Evolutionary conservation across 371 early-diverging fungal species (phyloP).

Genomic region (Mortierella sp.): DNA sequence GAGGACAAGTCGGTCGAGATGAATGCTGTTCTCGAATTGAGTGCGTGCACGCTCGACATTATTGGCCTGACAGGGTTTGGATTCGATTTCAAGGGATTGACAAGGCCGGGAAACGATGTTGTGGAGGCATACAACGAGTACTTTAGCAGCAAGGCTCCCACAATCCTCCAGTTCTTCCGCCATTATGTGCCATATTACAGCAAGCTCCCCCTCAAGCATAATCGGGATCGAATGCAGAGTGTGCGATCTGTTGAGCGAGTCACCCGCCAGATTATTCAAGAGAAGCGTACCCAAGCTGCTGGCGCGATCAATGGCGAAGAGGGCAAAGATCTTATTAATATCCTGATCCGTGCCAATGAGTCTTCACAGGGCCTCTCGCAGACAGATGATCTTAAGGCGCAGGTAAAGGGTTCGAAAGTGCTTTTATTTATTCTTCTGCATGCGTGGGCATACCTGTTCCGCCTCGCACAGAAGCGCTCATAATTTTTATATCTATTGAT

Average conservation of each 20-base stretch:
- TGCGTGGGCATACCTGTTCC: too few relatives aligned
- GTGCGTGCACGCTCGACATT: background rate
- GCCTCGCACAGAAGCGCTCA: too few relatives aligned
- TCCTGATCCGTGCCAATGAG: conserved; percentile 47
- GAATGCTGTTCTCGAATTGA: conserved; percentile 18
- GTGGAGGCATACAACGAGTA: conserved; percentile 62
- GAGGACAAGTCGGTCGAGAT: conserved; percentile 24
- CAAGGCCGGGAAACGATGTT: conserved; percentile 56
- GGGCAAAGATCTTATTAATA: conserved; percentile 43
- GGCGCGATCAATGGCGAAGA: conserved; percentile 2
- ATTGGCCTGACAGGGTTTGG: conserved; percentile 59
- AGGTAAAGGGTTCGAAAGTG: conserved; percentile 4
- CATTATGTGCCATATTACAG: conserved; percentile 57
- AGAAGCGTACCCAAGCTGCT: conserved; percentile 30
- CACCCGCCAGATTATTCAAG: conserved; percentile 59
- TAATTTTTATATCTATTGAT: conserved; percentile 24
- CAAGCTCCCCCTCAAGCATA: conserved; percentile 59
- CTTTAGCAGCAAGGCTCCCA: conserved; percentile 46
- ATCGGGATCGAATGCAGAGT: conserved; percentile 31
- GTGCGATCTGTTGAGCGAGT: conserved; percentile 58
- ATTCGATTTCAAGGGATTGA: conserved; percentile 56
- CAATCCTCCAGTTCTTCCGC: conserved; percentile 55
- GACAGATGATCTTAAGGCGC: conserved; percentile 40
- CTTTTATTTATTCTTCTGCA: too few relatives aligned
- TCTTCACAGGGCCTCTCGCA: conserved; percentile 31